Evolutionary conservation across 352 stramenopile genomes (phyloP), one percentile per base, ranked within the genome.

Genomic region (Aphanomyces cochlioides): DNA sequence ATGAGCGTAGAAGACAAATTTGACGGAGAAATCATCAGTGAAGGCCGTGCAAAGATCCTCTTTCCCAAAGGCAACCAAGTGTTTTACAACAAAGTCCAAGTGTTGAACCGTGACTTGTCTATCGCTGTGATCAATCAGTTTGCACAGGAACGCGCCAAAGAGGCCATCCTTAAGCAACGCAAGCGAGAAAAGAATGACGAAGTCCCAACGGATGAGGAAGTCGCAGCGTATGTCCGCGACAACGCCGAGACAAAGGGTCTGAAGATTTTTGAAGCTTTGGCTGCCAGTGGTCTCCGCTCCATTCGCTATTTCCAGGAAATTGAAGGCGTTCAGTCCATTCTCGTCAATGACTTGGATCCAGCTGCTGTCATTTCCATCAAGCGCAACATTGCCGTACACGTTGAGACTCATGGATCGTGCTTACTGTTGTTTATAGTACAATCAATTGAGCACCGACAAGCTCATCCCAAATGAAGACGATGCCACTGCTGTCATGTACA

Each of bases 301-400:
- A 96, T 99, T 64, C 92, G 98, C 59, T 99, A 99, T 80, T 98
- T 96, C 75, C 98, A 99, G 75, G 97, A 99, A 83, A 98, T 99
- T 72, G 92, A 95, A 0, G 93, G 95, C 36, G 88, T 99, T 13
- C 92, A 98, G 69, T 96, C 97, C 67, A 93, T 99, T 38, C 84
- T 99, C 5, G 96, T 99, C 40, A 99, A 99, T 79, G 98, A 99
- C 82, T 93, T 99, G 73, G 97, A 99, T 73, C 77, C 88, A 1
- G 92, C 95, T 6, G 98, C 98, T 0, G 93, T 99, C 8, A 88
- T 98, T 66, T 91, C 90, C 47, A 98, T 98, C 56, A 90, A 96
- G 73, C 82, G 90, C 67, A 99, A 99, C 86, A 75, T 99, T 37
- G 76, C 88, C 34, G 64, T 70, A 45, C 64, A 12, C 13, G 12